Base-by-base conservation (phyloP, 73 alveolate genomes). In the Paramecium sonneborni region DNA sequence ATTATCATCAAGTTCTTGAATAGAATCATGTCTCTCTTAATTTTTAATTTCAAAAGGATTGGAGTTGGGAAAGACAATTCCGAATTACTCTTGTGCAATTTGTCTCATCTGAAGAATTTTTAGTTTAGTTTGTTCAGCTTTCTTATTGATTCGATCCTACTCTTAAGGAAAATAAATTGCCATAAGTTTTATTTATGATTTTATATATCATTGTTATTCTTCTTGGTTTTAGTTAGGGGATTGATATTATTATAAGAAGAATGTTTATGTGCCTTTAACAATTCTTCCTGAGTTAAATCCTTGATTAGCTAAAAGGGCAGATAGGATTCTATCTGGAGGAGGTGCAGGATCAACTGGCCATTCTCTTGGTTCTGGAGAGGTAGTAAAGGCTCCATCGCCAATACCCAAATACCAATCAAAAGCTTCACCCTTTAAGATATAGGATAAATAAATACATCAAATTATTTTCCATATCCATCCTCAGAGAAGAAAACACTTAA, bases 361-460 rank as follows among this genome's bases (percentile, higher is more conserved):
- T 5, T 41, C 52, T 2, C 46, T 21, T 30, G 72, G 41, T 24
- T 79, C 72, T 20, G 90, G 74, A 26, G 1, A 20, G 9, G 69
- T 43, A 18, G 76, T 79, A 62, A 79, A 79, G 15, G 76, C 90
- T 79, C 76, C 90, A 41, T 79, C 90, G 2, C 90, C 74, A 6
- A 79, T 44, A 26, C 76, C 90, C 44, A 79, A 43, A 79, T 79
- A 79, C 76, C 76, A 39, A 46, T 79, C 76, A 34, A 79, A 79
- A 4, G 74, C 74, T 23, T 38, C 46, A 39, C 90, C 57, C 90
- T 37, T 38, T 15, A 32, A 74, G 9, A 23, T 4, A 39, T 30
- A 5, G 15, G n/a, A 43, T 6, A 1, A 4, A 0, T 10, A 9
- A 30, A 23, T 62, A 79, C 76, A 39, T 79, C 41, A 44, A 79